Conservation (phyloP, 2,329 filamentous ascomycete species). For the Aspergillus sp. region DNA sequence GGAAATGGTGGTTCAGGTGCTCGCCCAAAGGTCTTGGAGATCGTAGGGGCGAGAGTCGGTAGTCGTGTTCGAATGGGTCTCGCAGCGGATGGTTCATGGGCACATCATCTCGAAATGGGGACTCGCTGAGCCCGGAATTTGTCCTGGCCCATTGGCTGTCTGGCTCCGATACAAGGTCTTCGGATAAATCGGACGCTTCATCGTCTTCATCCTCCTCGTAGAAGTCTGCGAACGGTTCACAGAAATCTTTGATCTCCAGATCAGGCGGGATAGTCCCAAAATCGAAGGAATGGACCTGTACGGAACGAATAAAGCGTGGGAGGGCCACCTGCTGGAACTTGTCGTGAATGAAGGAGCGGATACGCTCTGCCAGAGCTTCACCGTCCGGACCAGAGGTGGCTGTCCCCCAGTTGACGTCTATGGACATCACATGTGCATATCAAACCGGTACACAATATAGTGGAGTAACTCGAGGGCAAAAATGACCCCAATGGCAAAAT, state of each 20-base stretch:
- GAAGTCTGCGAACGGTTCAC: slow-evolving; percentile 91
- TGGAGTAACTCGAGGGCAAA: too few relatives aligned
- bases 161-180: slow-evolving; percentile 25
- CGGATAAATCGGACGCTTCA: slow-evolving; percentile 30
- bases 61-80: slow-evolving; percentile 23
- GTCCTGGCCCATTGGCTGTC: slow-evolving; percentile 14
- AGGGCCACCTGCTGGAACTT: slow-evolving; percentile 90
- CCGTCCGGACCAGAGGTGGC: slow-evolving; percentile 88
- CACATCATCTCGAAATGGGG: slow-evolving; percentile 27
- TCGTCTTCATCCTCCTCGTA: slow-evolving; percentile 73
- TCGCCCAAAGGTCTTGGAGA: slow-evolving; percentile 33
- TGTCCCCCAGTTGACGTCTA: slow-evolving; percentile 94
- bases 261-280: slow-evolving; percentile 80
- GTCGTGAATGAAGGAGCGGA: slow-evolving; percentile 89
- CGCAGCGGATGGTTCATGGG: slow-evolving; percentile 21
- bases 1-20: slow-evolving; percentile 36
- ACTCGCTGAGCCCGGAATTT: slow-evolving; percentile 19
- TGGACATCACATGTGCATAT: slow-evolving; percentile 65
- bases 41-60: slow-evolving; percentile 27
- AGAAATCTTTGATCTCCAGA: slow-evolving; percentile 93
- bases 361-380: slow-evolving; percentile 73
- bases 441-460: background rate
- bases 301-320: slow-evolving; percentile 93
- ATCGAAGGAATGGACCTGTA: slow-evolving; percentile 89
- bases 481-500: too few relatives aligned